Conservation (phyloP, 441 rosid genomes). For the Euphorbia schlechtendalii region DNA sequence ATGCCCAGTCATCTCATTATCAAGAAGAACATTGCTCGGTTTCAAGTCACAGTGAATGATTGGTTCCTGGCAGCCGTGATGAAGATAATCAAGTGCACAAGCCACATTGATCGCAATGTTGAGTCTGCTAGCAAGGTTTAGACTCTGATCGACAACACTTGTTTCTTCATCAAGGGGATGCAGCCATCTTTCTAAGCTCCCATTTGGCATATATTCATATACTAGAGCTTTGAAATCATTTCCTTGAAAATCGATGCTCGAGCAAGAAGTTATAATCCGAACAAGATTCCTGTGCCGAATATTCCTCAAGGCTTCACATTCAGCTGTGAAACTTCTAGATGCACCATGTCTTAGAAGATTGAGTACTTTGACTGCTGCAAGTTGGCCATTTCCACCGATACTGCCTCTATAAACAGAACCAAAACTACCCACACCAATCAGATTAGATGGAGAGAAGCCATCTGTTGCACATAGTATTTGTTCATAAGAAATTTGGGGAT, state of each 20-base stretch:
- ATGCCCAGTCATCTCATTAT: too few relatives aligned
- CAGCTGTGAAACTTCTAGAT: too few relatives aligned
- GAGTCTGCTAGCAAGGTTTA: conserved; percentile 6
- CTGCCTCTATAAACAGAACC: conserved; percentile 10
- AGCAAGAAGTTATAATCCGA: conserved; percentile 8
- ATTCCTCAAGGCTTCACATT: conserved; percentile 2
- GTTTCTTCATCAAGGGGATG: conserved; percentile 6
- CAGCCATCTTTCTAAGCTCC: too few relatives aligned
- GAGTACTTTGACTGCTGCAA: conserved; percentile 3
- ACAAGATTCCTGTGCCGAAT: conserved; percentile 10
- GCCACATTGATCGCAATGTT: conserved; percentile 10
- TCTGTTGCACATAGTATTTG: too few relatives aligned
- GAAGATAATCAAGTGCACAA: conserved; percentile 7
- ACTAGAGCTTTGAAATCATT: too few relatives aligned
- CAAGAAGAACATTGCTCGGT: too few relatives aligned
- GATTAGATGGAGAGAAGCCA: too few relatives aligned
- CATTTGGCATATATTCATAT: too few relatives aligned
- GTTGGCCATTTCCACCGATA: not conserved
- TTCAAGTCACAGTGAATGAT: conserved; percentile 12
- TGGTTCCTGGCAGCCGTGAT: not conserved
- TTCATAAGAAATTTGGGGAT: too few relatives aligned
- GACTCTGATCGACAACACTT: not conserved
- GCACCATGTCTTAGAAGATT: not conserved
- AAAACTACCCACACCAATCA: conserved; percentile 6
- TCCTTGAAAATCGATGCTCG: conserved; percentile 10